Evolutionary conservation across 176 grass and related monocot species (phyloP).

Genomic region (maize (Zea mays)): DNA sequence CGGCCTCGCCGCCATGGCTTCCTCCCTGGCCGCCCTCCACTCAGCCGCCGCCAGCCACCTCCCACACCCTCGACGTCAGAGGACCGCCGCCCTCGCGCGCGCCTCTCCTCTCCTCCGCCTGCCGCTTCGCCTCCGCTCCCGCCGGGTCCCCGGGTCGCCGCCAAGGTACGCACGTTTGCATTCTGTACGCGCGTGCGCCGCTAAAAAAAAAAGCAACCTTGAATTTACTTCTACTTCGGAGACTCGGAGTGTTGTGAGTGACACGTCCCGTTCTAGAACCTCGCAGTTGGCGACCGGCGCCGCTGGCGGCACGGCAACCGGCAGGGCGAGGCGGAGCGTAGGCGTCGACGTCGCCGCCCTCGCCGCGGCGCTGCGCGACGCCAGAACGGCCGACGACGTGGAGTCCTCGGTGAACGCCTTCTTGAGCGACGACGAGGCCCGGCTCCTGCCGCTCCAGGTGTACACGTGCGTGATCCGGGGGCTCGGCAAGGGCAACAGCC

Average conservation of each 20-base stretch:
- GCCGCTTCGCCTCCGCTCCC: conserved; percentile 5
- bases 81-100: not conserved
- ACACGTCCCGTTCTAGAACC: conserved; percentile 38
- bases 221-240: too few relatives aligned
- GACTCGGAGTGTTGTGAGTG: not conserved
- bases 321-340: conserved; percentile 24
- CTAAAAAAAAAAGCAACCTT: not conserved
- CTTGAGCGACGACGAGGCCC: not conserved
- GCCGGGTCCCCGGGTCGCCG: conserved; percentile 23
- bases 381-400: conserved; percentile 61
- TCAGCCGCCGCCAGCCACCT: not conserved
- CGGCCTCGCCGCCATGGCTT: conserved; percentile 36
- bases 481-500: conserved; percentile 46
- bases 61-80: not conserved
- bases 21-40: conserved; percentile 35
- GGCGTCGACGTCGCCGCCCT: conserved; percentile 60
- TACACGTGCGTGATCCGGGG: conserved; percentile 70
- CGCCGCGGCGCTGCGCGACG: conserved; percentile 43
- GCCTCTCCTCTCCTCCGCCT: not conserved
- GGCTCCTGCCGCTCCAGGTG: conserved; percentile 64
- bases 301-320: not conserved
- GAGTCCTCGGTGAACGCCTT: conserved; percentile 42
- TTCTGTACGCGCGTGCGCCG: not conserved
- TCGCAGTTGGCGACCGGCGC: conserved; percentile 22
- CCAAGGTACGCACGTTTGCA: conserved; percentile 33